phyloP scores from a whole-genome alignment of 352 stramenopile species.

The Globisporangium polare region DNA sequence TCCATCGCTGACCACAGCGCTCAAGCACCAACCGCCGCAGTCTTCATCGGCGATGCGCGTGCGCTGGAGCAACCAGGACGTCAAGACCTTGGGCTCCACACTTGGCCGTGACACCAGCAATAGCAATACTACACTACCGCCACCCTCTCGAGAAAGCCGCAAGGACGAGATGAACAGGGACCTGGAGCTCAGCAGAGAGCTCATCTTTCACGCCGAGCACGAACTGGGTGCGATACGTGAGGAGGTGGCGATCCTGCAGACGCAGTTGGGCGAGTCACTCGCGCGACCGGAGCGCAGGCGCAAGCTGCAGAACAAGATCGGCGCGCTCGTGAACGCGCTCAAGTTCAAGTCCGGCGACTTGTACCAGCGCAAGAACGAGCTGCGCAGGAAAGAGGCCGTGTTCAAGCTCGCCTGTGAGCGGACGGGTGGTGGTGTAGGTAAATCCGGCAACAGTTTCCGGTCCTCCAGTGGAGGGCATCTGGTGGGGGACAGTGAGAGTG shows the following conservation, averaged over 20 bases:
- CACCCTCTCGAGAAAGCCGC: background rate
- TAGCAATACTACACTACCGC: background rate
- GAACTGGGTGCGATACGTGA: slow-evolving; percentile 56
- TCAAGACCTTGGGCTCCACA: slow-evolving; percentile 8
- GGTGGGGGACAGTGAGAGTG: background rate
- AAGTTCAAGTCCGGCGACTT: slow-evolving; percentile 64
- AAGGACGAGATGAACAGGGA: slow-evolving; percentile 38
- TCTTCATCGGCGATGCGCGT: slow-evolving; percentile 14
- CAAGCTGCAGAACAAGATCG: slow-evolving; percentile 46
- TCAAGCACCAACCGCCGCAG: slow-evolving; percentile 9
- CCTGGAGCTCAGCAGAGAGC: slow-evolving; percentile 44
- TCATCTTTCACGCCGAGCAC: slow-evolving; percentile 62
- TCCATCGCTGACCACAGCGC: slow-evolving; percentile 9
- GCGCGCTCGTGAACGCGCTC: slow-evolving; percentile 49
- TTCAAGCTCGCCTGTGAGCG: slow-evolving; percentile 20
- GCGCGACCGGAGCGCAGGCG: slow-evolving; percentile 36
- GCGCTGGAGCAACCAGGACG: slow-evolving; percentile 41
- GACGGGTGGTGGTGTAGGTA: background rate
- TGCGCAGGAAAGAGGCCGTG: slow-evolving; percentile 56
- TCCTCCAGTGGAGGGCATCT: background rate
- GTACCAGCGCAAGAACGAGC: slow-evolving; percentile 72
- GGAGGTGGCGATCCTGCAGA: slow-evolving; percentile 45
- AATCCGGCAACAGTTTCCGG: background rate
- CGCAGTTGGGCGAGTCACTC: slow-evolving; percentile 28
- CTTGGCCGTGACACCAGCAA: background rate